Evolutionary conservation across 148 eudicot species (phyloP).

Genomic region (Spergularia marina): DNA sequence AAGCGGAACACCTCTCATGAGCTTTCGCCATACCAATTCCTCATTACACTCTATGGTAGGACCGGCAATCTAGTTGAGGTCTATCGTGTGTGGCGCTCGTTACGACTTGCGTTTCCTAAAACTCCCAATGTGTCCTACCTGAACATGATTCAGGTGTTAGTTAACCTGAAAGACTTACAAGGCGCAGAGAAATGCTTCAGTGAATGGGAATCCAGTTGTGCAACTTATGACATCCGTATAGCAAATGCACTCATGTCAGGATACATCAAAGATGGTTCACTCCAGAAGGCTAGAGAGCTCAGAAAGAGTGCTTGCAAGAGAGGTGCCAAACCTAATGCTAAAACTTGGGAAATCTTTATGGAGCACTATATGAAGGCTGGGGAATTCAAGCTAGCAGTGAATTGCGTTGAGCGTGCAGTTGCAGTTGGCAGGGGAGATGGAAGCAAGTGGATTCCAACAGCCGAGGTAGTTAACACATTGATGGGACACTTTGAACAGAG

Average conservation of each 20-base stretch:
- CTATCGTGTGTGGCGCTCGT: slow-evolving; percentile 86
- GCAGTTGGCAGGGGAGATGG: slow-evolving; percentile 61
- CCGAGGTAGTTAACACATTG: slow-evolving; percentile 36
- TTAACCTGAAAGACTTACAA: slow-evolving; percentile 76
- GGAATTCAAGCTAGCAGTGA: slow-evolving; percentile 49
- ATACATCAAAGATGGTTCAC: slow-evolving; percentile 47
- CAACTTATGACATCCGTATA: slow-evolving; percentile 70
- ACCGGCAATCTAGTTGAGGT: slow-evolving; percentile 77
- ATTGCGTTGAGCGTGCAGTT: slow-evolving; percentile 62
- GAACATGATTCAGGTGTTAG: slow-evolving; percentile 81
- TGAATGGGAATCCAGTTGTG: slow-evolving; percentile 73
- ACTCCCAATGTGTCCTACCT: slow-evolving; percentile 73
- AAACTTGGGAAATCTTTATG: slow-evolving; percentile 82
- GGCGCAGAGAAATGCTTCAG: slow-evolving; percentile 89
- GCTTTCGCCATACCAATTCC: slow-evolving; percentile 67
- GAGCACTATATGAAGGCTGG: slow-evolving; percentile 60
- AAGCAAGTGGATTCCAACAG: slow-evolving; percentile 64
- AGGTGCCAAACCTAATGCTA: slow-evolving; percentile 80
- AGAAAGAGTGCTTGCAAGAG: slow-evolving; percentile 49
- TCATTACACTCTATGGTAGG: slow-evolving; percentile 77
- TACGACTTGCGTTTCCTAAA: slow-evolving; percentile 71
- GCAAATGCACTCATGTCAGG: slow-evolving; percentile 69
- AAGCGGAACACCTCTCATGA: slow-evolving; percentile 47
- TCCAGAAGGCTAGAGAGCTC: slow-evolving; percentile 64
- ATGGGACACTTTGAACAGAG: slow-evolving; percentile 68